phyloP scores from a whole-genome alignment of 805 yeast genomes.

The Candida pini region DNA sequence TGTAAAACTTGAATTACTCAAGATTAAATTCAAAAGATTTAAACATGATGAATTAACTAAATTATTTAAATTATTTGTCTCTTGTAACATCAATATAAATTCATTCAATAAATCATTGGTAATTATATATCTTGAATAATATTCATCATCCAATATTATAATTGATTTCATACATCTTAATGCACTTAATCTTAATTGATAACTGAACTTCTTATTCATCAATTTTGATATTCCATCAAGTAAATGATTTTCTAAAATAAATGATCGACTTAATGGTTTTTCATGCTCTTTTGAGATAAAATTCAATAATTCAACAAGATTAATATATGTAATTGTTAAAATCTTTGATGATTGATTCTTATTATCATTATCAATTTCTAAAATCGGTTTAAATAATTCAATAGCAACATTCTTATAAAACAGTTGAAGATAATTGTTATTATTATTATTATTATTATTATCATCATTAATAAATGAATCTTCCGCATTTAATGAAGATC shows the following conservation, averaged over 20 bases:
- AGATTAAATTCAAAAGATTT: constrained; percentile 38
- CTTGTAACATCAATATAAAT: constrained; percentile 44
- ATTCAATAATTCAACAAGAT: constrained; percentile 62
- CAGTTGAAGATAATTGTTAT: constrained; percentile 40
- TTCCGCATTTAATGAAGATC: neutral
- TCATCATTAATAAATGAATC: constrained; percentile 3
- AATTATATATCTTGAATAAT: constrained; percentile 51
- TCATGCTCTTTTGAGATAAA: constrained; percentile 68
- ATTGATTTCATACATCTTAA: constrained; percentile 63
- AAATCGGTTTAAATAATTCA: constrained; percentile 25
- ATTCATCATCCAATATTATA: constrained; percentile 56
- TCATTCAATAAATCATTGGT: constrained; percentile 45
- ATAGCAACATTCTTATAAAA: constrained; percentile 49
- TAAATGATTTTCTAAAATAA: constrained; percentile 55
- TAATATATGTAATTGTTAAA: constrained; percentile 16
- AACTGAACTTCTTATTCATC: constrained; percentile 36
- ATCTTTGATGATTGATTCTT: constrained; percentile 3
- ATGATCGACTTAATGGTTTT: constrained; percentile 48
- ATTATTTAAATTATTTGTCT: constrained; percentile 47
- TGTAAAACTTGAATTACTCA: constrained; percentile 13
- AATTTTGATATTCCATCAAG: constrained; percentile 50
- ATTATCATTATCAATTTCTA: constrained; percentile 6
- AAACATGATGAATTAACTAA: constrained; percentile 71
- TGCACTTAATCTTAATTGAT: constrained; percentile 59
- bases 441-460: constrained; percentile 25